Conservation (phyloP, 2,329 filamentous ascomycete species). For the Pyrenochaeta sp. region DNA sequence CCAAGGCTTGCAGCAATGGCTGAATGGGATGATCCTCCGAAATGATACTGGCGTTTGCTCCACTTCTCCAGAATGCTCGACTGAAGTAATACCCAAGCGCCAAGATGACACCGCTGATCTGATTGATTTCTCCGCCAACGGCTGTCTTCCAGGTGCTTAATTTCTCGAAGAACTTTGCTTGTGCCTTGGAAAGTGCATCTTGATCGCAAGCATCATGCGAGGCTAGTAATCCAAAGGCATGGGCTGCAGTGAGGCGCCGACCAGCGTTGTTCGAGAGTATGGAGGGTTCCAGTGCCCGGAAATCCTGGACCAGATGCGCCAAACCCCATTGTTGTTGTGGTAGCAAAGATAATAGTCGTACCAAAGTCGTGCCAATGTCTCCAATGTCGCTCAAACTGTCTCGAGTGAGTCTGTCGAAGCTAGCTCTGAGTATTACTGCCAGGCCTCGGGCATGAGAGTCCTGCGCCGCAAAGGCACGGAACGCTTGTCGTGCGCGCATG, state of each 20-base stretch:
- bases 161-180: constrained; percentile 57
- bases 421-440: constrained; percentile 52
- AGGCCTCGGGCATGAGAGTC: constrained; percentile 47
- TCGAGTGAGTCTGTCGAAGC: constrained; percentile 54
- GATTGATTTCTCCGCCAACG: constrained; percentile 66
- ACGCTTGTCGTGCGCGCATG: constrained; percentile 65
- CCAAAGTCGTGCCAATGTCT: constrained; percentile 58
- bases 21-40: constrained; percentile 48
- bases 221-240: constrained; percentile 76
- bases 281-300: constrained; percentile 63
- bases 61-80: constrained; percentile 61
- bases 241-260: constrained; percentile 71
- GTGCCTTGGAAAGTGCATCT: constrained; percentile 51
- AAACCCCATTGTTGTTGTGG: constrained; percentile 55
- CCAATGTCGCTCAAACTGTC: constrained; percentile 51
- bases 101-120: constrained; percentile 67
- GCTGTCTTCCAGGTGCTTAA: constrained; percentile 63
- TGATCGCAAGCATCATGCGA: constrained; percentile 64
- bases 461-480: constrained; percentile 59
- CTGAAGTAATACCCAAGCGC: constrained; percentile 66
- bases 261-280: constrained; percentile 76
- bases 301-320: constrained; percentile 41
- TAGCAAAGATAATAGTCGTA: constrained; percentile 63
- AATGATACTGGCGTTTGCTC: constrained; percentile 18
- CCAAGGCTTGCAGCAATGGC: constrained; percentile 53